phyloP scores from a whole-genome alignment of 1,139 yeast species.

The Barnettozyma hawaiiensis region DNA sequence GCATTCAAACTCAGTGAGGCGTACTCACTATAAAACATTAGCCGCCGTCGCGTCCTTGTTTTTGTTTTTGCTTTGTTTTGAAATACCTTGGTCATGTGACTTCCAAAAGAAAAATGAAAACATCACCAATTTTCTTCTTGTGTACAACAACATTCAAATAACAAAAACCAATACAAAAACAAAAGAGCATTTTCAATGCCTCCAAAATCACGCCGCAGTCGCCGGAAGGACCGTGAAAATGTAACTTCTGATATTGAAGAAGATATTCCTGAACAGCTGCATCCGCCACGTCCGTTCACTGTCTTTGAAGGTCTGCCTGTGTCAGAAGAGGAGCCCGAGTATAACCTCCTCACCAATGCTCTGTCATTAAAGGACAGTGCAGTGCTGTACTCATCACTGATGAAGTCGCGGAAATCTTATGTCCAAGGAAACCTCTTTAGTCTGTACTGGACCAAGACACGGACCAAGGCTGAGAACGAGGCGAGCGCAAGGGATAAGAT shows the following conservation, averaged over 20 bases:
- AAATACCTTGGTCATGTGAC: no score
- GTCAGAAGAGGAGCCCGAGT: slow-evolving; percentile 56
- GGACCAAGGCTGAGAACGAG: slow-evolving; percentile 39
- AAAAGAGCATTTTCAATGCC: slow-evolving; percentile 28
- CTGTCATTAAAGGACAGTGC: slow-evolving; percentile 70
- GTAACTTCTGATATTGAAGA: slow-evolving; percentile 27
- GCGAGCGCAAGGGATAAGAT: slow-evolving; percentile 60
- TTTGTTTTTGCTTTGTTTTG: no score
- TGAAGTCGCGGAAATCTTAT: slow-evolving; percentile 73
- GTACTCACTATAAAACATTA: no score
- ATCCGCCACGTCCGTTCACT: slow-evolving; percentile 54
- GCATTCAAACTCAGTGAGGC: no score
- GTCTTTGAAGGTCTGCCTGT: slow-evolving; percentile 68
- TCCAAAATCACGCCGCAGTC: slow-evolving; percentile 35
- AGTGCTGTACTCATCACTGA: slow-evolving; percentile 62
- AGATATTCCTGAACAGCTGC: slow-evolving; percentile 28
- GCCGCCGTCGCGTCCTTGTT: no score
- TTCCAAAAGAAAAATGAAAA: no score
- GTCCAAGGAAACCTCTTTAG: slow-evolving; percentile 68
- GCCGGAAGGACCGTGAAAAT: slow-evolving; percentile 33
- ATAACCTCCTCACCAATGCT: slow-evolving; percentile 55
- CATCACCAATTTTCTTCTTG: no score
- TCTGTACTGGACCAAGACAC: slow-evolving; percentile 73
- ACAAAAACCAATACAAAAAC: not conserved
- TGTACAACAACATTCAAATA: not conserved